These are phyloP conservation scores for Geotrichum restrictum DNA, from an alignment of 1,139 yeast genomes.

Conservation along the genomic window DNA sequence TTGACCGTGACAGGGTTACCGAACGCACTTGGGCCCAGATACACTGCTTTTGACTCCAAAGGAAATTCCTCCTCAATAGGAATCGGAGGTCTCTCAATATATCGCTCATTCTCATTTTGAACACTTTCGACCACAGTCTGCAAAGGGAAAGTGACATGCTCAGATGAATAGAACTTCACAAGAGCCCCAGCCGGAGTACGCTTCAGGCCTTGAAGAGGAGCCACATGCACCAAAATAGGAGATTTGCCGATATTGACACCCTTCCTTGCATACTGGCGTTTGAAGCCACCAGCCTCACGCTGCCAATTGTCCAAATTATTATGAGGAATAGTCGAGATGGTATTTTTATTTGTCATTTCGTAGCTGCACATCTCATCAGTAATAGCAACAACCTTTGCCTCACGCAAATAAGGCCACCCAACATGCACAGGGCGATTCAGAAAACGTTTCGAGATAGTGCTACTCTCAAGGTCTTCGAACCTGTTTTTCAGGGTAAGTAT, in stretches of 20 bases:
- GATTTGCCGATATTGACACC: conserved; percentile 59
- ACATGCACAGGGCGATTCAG: conserved; percentile 63
- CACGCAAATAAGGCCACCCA: conserved; percentile 86
- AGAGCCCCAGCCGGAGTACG: conserved; percentile 72
- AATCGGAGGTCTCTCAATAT: conserved; percentile 63
- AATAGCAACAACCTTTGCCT: conserved; percentile 66
- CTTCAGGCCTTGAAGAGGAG: conserved; percentile 73
- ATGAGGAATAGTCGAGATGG: conserved; percentile 29
- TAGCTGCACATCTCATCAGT: conserved; percentile 52
- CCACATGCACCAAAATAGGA: conserved; percentile 60
- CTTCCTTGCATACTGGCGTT: conserved; percentile 46
- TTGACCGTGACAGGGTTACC: conserved; percentile 78
- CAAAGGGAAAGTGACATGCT: conserved; percentile 51
- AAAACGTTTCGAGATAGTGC: conserved; percentile 55
- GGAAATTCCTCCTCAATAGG: conserved; percentile 86
- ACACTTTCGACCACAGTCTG: conserved; percentile 78
- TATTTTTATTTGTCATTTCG: conserved; percentile 37
- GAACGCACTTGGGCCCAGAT: conserved; percentile 82
- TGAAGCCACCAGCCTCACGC: conserved; percentile 30
- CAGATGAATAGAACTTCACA: conserved; percentile 48
- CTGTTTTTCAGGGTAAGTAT: conserved; percentile 59
- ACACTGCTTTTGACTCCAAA: conserved; percentile 63
- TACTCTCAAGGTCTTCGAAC: conserved; percentile 45
- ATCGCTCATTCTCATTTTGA: conserved; percentile 68
- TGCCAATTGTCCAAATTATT: conserved; percentile 34